Base-by-base conservation (phyloP, 441 rosid genomes). In the Erodium texanum region DNA sequence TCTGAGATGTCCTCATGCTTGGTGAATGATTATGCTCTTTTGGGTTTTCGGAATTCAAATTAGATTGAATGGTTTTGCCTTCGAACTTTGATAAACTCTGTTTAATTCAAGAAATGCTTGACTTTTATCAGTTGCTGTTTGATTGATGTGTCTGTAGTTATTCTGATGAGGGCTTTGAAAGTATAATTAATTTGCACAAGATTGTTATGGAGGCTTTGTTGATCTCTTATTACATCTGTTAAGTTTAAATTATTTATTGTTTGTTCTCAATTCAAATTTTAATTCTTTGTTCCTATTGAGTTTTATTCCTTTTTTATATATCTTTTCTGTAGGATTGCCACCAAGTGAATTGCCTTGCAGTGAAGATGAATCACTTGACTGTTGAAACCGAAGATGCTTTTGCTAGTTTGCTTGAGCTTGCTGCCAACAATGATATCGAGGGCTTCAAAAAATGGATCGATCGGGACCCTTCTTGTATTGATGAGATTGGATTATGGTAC, bases 361-460 rank as follows among this genome's bases (percentile, higher is more conserved):
- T 65, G 65, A 84, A 76, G 19, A 87, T 88, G 93, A 86, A 84
- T 81, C 88, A 82, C 79, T 75, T 88, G 32, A 79, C 81, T 50
- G 78, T 86, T 36, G 85, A 82, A 66, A 87, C 93, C 68, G 90
- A 85, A 73, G 89, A 87, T 68, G 68, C 84, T 45, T 86, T 84
- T 69, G 85, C 86, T 5, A 84, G 89, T 77, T 74, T 88, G 76
- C 90, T 88, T 56, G 93, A 88, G 80, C 85, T 84, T 11, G 93
- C 89, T 23, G 89, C 93, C 23, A 83, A 86, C 76, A 84, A 88
- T 74, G 89, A 88, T 64, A 72, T 76, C 0, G 89, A 86, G 68
- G 89, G 82, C 36, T 81, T 85, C 10, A 83, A 70, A 38, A 68
- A 78, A 20, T 81, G 79, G 0, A 77, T 86, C 14, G 86, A 84